Conservation (phyloP, 202 grass and related monocot genomes). For the Schoenoplectus tabernaemontani region DNA sequence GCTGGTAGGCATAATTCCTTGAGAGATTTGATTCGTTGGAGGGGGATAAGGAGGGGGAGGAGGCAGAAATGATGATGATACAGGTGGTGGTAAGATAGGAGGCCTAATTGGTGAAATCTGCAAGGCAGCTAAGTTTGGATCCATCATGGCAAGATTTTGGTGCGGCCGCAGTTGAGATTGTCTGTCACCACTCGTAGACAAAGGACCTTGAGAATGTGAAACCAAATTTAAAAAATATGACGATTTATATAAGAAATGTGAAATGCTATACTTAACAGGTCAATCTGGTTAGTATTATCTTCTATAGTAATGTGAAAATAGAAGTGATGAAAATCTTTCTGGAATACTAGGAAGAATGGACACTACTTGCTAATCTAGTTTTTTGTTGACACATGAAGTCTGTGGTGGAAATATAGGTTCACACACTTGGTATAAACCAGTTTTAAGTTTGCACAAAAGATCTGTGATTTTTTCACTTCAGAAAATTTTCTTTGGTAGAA, state of each 20-base stretch:
- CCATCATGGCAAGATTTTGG: conserved; percentile 20
- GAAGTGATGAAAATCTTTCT: not conserved
- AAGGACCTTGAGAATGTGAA: conserved; percentile 40
- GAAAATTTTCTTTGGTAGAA: no score
- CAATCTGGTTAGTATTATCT: not conserved
- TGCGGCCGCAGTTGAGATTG: conserved; percentile 34
- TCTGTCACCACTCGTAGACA: conserved; percentile 32
- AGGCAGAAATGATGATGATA: conserved; percentile 59
- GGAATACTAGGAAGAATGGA: not conserved
- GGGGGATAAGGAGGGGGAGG: conserved; percentile 55
- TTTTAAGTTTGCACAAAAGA: no score
- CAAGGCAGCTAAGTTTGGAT: conserved; percentile 41
- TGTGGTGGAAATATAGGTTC: no score
- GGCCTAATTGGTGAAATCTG: conserved; percentile 38
- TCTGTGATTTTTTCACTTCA: no score
- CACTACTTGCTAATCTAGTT: not conserved
- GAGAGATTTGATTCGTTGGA: conserved; percentile 50
- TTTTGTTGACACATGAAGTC: not conserved
- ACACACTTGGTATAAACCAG: no score
- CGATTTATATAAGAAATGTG: not conserved
- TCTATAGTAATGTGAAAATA: not conserved
- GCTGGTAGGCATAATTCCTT: conserved; percentile 50
- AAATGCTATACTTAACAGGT: not conserved
- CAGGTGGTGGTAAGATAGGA: conserved; percentile 67
- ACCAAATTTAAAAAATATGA: not conserved